These are phyloP conservation scores for Monosporascus sp. DNA, from an alignment of 2,329 filamentous ascomycete genomes.

Conservation along the genomic window DNA sequence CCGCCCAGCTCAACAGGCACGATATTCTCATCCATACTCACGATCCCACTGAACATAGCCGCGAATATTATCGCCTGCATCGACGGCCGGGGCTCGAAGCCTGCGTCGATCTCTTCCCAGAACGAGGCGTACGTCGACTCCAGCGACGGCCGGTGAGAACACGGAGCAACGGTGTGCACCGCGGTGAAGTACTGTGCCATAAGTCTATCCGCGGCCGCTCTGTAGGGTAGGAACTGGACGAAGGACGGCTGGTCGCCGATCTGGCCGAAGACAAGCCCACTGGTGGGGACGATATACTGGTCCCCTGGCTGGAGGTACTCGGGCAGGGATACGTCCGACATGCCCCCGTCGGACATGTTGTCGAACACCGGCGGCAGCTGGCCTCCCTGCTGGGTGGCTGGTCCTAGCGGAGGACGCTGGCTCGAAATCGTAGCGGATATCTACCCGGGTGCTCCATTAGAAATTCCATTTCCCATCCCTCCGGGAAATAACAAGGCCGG, in stretches of 20 bases:
- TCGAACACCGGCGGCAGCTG: conserved; percentile 17
- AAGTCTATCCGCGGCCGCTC: conserved; percentile 54
- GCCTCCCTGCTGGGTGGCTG: conserved; percentile 14
- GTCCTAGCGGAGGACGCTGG: conserved; percentile 13
- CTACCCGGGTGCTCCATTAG: conserved; percentile 14
- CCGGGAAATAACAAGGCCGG: conserved; percentile 1
- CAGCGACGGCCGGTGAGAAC: conserved; percentile 63
- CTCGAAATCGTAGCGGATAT: conserved; percentile 31
- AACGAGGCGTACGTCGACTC: conserved; percentile 60
- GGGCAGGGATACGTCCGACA: conserved; percentile 28
- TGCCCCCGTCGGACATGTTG: conserved; percentile 14
- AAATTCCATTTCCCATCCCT: background rate
- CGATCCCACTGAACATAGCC: conserved; percentile 62
- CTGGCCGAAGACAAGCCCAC: conserved; percentile 62
- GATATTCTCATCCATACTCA: conserved; percentile 57
- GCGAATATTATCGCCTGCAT: conserved; percentile 67
- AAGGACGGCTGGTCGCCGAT: conserved; percentile 43
- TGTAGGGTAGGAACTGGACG: conserved; percentile 57
- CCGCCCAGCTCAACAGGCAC: conserved; percentile 49
- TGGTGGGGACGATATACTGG: conserved; percentile 63
- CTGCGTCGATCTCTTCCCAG: conserved; percentile 56
- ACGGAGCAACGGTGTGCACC: conserved; percentile 65
- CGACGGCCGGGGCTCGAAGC: conserved; percentile 58
- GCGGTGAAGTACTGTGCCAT: conserved; percentile 62
- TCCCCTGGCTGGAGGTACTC: conserved; percentile 60